Evolutionary conservation across 768 basidiomycete genomes (phyloP), one percentile per base, ranked within the genome.

Genomic region (Strobilomyces echinocephalus): DNA sequence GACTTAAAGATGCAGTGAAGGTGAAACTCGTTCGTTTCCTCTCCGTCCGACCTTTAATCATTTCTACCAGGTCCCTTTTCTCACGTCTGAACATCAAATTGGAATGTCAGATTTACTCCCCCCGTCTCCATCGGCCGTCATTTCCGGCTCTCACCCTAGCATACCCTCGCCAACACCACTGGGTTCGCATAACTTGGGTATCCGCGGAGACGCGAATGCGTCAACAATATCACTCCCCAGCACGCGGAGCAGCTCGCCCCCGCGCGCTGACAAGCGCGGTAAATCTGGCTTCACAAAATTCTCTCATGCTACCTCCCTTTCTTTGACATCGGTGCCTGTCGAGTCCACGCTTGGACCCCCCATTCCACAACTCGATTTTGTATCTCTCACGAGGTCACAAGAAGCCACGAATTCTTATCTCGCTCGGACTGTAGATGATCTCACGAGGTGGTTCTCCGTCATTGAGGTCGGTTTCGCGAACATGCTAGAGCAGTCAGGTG

Each of bases 1-100:
- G 82, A 4, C 70, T 88, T 31, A 88, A 84, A 63, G 87, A 90
- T 62, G 83, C 86, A 16, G 68, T 88, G 26, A 88, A 88, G 80
- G 87, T 84, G 65, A 44, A 31, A 20, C 28, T 39, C 45, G 33
- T n/a, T 6, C 1, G 39, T 26, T 35, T 31, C 7, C 18, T 52
- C 21, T 54, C 31, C 15, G 35, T 34, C 28, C 34, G 34, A 43
- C 36, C 46, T 40, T 38, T 53, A 33, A 24, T 53, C 47, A 9
- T 58, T 46, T 34, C 44, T 15, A 8, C 5, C 53, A 88, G 85
- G 79, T 85, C 40, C 85, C 87, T 1, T 79, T 79, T 12, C 72
- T 87, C 20, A 80, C 84, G 18, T 83, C 83, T 1, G 87, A 87
- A 48, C 83, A 88, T 62, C 83, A 83, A 60, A 68, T 85, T 16